Conservation (phyloP, 768 basidiomycete species). For the Lentinula raphanica region DNA sequence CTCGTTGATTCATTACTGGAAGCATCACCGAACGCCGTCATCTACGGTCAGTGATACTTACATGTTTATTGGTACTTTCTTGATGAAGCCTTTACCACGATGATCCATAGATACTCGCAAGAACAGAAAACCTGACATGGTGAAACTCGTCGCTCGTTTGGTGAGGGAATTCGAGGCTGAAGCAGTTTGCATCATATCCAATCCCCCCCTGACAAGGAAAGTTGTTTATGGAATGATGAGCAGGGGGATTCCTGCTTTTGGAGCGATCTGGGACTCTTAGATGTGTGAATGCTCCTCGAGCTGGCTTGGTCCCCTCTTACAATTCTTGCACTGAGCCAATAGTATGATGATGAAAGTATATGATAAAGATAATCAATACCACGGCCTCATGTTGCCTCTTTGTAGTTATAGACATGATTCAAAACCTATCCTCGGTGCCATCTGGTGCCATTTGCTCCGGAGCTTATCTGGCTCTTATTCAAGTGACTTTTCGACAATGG, state of each 20-base stretch:
- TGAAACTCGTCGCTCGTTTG: slow-evolving; percentile 27
- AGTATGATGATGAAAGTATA: too few species aligned
- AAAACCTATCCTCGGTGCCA: too few species aligned
- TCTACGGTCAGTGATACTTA: slow-evolving; percentile 26
- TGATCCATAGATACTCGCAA: slow-evolving; percentile 23
- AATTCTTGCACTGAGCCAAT: too few species aligned
- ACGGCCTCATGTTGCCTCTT: too few species aligned
- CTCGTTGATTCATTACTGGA: slow-evolving; percentile 33
- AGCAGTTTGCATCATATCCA: slow-evolving; percentile 38
- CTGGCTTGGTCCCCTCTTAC: slow-evolving; percentile 3
- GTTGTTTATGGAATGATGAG: slow-evolving; percentile 37
- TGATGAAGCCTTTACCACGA: neutral
- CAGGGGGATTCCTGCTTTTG: slow-evolving; percentile 35
- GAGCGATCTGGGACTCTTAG: slow-evolving; percentile 37
- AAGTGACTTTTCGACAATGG: too few species aligned
- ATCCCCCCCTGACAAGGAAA: slow-evolving; percentile 33
- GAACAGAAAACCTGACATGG: slow-evolving; percentile 32
- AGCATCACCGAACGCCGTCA: slow-evolving; percentile 28
- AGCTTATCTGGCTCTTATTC: too few species aligned
- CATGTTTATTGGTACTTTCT: neutral
- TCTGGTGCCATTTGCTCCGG: too few species aligned
- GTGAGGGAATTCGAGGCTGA: slow-evolving; percentile 34
- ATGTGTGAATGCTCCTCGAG: neutral
- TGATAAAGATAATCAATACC: too few species aligned
- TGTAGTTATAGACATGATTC: too few species aligned